Evolutionary conservation across 768 basidiomycete species (phyloP).

Genomic region (Chiua virens): DNA sequence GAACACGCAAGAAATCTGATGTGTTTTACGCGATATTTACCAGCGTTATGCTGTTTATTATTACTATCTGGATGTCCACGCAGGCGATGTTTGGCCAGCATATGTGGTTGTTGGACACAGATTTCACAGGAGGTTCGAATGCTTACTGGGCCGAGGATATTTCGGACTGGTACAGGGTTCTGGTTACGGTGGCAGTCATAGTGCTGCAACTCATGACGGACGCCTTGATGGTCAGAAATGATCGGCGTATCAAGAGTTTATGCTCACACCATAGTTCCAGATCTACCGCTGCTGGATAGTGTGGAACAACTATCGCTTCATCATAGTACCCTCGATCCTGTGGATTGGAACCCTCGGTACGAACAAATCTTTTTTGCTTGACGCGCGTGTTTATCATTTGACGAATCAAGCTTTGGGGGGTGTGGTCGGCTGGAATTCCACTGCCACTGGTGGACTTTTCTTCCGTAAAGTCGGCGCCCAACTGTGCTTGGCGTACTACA

Average conservation of each 20-base stretch:
- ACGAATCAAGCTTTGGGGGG: constrained; percentile 5
- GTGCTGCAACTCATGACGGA: constrained; percentile 34
- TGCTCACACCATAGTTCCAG: constrained; percentile 16
- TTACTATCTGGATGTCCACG: constrained; percentile 27
- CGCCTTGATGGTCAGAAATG: constrained; percentile 19
- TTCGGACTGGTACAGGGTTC: constrained; percentile 15
- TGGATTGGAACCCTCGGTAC: constrained; percentile 16
- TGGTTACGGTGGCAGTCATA: constrained; percentile 20
- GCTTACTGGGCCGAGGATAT: constrained; percentile 11
- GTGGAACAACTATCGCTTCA: constrained; percentile 23
- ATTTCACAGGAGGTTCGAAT: constrained; percentile 30
- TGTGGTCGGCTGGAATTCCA: not conserved
- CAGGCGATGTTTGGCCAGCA: constrained; percentile 18
- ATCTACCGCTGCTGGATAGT: constrained; percentile 37
- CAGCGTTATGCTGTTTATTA: constrained; percentile 20
- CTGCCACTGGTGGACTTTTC: not conserved
- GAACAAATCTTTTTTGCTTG: not conserved
- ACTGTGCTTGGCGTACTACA: constrained; percentile 3
- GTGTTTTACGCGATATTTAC: constrained; percentile 19
- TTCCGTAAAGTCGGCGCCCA: not conserved
- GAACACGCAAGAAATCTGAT: constrained; percentile 4
- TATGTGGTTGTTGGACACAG: constrained; percentile 31
- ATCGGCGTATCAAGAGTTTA: not conserved
- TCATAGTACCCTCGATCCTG: constrained; percentile 11
- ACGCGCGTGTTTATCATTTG: not conserved